A percentile compares a stretch with the other conserved stretches of the same genome.
phyloP scores from a whole-genome alignment of 2,329 filamentous ascomycete genomes.

The Fusarium sp. region DNA sequence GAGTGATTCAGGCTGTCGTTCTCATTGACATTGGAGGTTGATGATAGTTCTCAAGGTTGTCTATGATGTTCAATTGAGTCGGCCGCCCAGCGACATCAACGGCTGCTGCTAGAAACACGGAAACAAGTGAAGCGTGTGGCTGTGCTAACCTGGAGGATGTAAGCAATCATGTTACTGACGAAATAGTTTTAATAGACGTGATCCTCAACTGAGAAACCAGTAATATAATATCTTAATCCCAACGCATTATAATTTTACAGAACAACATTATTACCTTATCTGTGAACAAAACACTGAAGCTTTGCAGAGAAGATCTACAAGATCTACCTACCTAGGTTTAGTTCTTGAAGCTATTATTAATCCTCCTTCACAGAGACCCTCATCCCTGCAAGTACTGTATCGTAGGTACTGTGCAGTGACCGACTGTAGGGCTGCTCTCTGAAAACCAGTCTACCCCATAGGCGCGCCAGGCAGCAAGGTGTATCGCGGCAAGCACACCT shows the following conservation, averaged over 20 bases:
- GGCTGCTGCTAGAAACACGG: conserved; percentile 14
- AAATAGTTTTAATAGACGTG: neutral
- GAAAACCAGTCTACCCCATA: conserved; percentile 2
- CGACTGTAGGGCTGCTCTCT: conserved; percentile 17
- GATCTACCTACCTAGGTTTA: neutral
- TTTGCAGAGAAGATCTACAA: neutral
- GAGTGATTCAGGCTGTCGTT: neutral
- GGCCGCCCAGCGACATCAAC: conserved; percentile 4
- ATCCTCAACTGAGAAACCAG: neutral
- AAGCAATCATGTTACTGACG: neutral
- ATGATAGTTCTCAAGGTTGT: neutral
- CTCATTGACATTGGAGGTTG: neutral
- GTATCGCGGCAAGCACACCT: conserved; percentile 36
- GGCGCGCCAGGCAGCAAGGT: conserved; percentile 40
- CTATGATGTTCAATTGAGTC: conserved; percentile 1
- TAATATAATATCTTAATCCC: neutral
- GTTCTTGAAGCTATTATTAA: conserved; percentile 2
- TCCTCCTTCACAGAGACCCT: conserved; percentile 9
- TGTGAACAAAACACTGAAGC: neutral
- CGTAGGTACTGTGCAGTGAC: neutral
- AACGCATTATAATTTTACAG: neutral
- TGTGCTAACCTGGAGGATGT: conserved; percentile 13
- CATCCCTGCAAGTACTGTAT: conserved; percentile 10
- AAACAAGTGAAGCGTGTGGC: conserved; percentile 27
- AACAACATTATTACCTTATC: neutral